Evolutionary conservation across 257 asterid genomes (phyloP), one percentile per base, ranked within the genome.

Genomic region (Primulina tabacum): DNA sequence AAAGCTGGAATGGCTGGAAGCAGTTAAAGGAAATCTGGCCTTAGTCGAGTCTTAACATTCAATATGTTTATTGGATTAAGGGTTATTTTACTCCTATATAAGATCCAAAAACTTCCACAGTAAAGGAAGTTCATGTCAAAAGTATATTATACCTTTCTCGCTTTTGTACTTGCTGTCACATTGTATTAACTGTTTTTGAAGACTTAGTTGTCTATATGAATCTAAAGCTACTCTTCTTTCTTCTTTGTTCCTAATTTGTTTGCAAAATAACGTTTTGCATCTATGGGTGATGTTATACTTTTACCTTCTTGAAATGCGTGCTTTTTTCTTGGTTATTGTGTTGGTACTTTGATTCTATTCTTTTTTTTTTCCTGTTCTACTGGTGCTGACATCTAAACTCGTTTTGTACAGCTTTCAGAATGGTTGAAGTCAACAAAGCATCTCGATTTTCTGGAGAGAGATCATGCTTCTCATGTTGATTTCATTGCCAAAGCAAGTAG

Each of bases 401-500:
- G 18, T 9, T 71, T 68, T 76, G 76, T 78, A 73, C 91, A 93
- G 99, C 77, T 90, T 34, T 86, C 90, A 3, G 92, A 90, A 64
- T 90, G 97, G 96, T 61, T 87, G 79, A 89, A 85, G 58, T 82
- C 86, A 30, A 75, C 63, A 40, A 76, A 79, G 66, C 78, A 70
- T 33, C 32, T 77, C 43, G 89, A 85, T 47, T 81, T 84, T 26
- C 12, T 43, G 1, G 88, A 86, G 75, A 74, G 72, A 59, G 79
- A 77, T 62, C 81, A 86, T 75, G 95, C 90, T 69, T 81, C 90
- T 40, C 96, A 78, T 70, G 77, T 85, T 67, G 97, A 89, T 81
- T 73, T 90, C 78, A 79, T 90, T 53, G 88, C 90, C 67, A 93
- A 90, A 82, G 83, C 86, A 14, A 83, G 79, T 20, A 95, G 99